Evolutionary conservation across 1,139 yeast genomes (phyloP), one percentile per base, ranked within the genome.

Genomic region (Diutina mesorugosa): DNA sequence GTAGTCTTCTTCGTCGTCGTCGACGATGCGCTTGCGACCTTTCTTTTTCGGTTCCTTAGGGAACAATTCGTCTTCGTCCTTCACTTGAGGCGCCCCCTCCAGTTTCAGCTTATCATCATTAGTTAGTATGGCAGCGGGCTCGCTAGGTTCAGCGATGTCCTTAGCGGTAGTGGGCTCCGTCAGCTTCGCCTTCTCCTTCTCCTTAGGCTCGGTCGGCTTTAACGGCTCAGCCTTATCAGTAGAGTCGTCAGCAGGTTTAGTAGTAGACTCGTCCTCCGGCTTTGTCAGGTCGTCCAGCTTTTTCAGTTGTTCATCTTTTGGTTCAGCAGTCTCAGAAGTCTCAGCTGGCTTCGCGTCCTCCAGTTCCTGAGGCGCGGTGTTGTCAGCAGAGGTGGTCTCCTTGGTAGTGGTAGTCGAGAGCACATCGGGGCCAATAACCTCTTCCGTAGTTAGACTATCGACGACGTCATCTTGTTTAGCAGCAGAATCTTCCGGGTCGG

Each of bases 21-120:
- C 53, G n/a, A 50, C 53, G 12, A 50, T 32, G 8, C 53, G 45
- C 18, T 50, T 50, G 10, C 53, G 53, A n/a, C 53, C 53, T 38
- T 50, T 50, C 16, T 50, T 50, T 21, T 32, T 32, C 4, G 45
- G 21, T 8, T 50, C 53, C 14, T 16, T 30, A 28, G 41, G 21
- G 29, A 30, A 14, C 5, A 29, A 38, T 12, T 50, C 53, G 14
- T 50, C 53, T 4, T 21, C 30, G 30, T 46, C 48, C 10, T 46
- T 18, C 6, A 35, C 41, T 10, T 9, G 41, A 12, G n/a, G n/a
- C 41, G 41, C 6, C n/a, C 41, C 41, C 14, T 35, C 41, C n/a
- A 10, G 41, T 35, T 35, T 35, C 14, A n/a, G 41, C 14, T 35
- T 12, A 7, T 35, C 41, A 35, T 5, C 41, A 35, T 35, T 35